phyloP scores from a whole-genome alignment of 768 basidiomycete species.

The Hygrocybe coccinea region DNA sequence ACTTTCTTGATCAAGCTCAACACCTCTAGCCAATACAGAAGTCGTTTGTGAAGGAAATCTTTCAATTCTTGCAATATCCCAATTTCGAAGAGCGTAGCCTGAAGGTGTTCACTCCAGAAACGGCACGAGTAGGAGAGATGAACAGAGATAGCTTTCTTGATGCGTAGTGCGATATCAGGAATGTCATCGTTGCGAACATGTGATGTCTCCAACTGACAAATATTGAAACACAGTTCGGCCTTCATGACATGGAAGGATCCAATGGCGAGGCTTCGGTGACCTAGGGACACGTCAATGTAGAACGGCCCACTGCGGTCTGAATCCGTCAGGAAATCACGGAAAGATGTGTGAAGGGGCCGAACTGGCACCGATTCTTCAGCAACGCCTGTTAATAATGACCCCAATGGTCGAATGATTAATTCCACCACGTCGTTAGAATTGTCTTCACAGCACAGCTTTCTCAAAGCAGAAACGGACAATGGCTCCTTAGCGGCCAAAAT shows the following conservation, averaged over 20 bases:
- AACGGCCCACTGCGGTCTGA: conserved; percentile 20
- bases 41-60: no score
- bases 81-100: no score
- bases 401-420: no score
- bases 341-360: conserved; percentile 36
- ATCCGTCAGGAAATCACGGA: conserved; percentile 30
- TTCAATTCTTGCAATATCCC: no score
- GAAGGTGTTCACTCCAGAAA: conserved; percentile 35
- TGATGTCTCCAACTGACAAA: conserved; percentile 34
- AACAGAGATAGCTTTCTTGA: conserved; percentile 23
- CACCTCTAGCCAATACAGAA: no score
- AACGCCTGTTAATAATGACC: no score
- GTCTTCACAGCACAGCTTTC: no score
- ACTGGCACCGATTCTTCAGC: no score
- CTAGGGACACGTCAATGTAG: conserved; percentile 11
- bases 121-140: conserved; percentile 33
- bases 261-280: conserved; percentile 5
- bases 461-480: not conserved
- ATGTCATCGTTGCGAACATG: conserved; percentile 28
- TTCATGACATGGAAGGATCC: conserved; percentile 23
- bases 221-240: conserved; percentile 33
- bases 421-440: no score
- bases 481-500: not conserved
- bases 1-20: no score
- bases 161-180: conserved; percentile 9